Percentiles rank a stretch among this genome's conserved stretches.
Evolutionary conservation across 495 filamentous ascomycete species (phyloP).

Genomic region (Penicillium macrosclerotiorum): DNA sequence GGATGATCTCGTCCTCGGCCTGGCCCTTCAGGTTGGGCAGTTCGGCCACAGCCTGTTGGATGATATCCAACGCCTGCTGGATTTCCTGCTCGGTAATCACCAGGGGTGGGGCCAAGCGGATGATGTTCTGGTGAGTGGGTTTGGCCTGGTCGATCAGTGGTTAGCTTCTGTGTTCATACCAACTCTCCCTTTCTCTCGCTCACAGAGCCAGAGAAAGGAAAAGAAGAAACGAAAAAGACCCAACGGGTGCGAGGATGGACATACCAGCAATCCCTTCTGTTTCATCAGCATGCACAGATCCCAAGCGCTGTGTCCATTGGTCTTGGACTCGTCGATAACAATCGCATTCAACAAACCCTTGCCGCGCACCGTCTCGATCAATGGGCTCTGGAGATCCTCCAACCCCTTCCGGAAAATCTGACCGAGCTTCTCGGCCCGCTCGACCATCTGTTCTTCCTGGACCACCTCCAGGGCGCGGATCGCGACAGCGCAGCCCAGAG

Average conservation of each 20-base stretch:
- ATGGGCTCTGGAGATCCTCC: slow-evolving; percentile 64
- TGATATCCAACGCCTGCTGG: slow-evolving; percentile 47
- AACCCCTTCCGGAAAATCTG: slow-evolving; percentile 81
- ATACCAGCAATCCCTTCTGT: slow-evolving; percentile 88
- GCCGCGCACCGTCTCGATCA: slow-evolving; percentile 82
- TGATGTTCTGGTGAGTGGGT: slow-evolving; percentile 98
- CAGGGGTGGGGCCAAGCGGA: slow-evolving; percentile 55
- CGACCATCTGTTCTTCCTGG: slow-evolving; percentile 83
- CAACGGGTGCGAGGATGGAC: too few species aligned
- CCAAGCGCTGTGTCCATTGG: slow-evolving; percentile 88
- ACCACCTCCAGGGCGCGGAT: slow-evolving; percentile 95
- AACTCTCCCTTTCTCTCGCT: too few species aligned
- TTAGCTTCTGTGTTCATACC: too few species aligned
- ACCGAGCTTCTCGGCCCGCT: slow-evolving; percentile 76
- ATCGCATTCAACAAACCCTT: slow-evolving; percentile 96
- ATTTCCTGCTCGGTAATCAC: slow-evolving; percentile 59
- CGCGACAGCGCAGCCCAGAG: slow-evolving; percentile 92
- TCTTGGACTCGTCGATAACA: slow-evolving; percentile 88
- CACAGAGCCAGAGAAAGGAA: not conserved
- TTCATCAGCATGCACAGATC: slow-evolving; percentile 95
- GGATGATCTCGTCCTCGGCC: slow-evolving; percentile 46
- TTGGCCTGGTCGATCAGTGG: slow-evolving; percentile 75
- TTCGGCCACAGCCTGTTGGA: slow-evolving; percentile 46
- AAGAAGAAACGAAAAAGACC: not conserved
- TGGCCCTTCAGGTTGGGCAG: slow-evolving; percentile 49